Percentiles rank a stretch among this genome's conserved stretches.
phyloP scores from a whole-genome alignment of 345 rosid species.

The Sonneratia alba region DNA sequence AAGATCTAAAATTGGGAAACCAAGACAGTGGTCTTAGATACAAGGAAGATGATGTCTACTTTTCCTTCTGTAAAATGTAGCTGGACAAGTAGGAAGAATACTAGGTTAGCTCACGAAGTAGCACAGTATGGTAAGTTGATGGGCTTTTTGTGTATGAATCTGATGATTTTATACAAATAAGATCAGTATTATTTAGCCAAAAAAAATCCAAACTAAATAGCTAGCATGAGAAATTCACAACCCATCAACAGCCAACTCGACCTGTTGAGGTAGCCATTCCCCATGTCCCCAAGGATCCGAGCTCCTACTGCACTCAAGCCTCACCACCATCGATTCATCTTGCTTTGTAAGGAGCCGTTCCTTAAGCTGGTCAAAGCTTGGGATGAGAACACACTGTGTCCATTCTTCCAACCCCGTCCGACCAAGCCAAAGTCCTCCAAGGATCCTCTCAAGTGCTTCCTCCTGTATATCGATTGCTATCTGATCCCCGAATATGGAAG shows the following conservation, averaged over 20 bases:
- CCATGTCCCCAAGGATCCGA: slow-evolving; percentile 25
- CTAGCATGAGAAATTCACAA: slow-evolving; percentile 17
- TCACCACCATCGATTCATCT: slow-evolving; percentile 28
- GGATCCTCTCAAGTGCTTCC: slow-evolving; percentile 64
- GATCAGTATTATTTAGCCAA: slow-evolving; percentile 26
- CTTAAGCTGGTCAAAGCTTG: slow-evolving; percentile 53
- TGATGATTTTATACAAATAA: no score
- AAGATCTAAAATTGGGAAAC: no score
- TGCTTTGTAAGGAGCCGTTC: slow-evolving; percentile 10
- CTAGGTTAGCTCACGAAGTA: no score
- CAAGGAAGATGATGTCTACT: no score
- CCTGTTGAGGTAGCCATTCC: slow-evolving; percentile 51
- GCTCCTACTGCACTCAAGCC: slow-evolving; percentile 45
- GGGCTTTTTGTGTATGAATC: no score
- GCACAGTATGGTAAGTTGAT: no score
- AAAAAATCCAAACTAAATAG: slow-evolving; percentile 16
- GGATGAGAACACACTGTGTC: slow-evolving; percentile 56
- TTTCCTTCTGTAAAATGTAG: no score
- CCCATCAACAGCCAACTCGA: slow-evolving; percentile 46
- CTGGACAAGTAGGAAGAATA: no score
- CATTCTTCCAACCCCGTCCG: slow-evolving; percentile 66
- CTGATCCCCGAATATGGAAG: slow-evolving; percentile 23
- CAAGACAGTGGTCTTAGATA: no score
- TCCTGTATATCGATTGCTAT: slow-evolving; percentile 45
- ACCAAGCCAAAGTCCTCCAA: slow-evolving; percentile 58